These are phyloP conservation scores for Prinsepia uniflora DNA, from an alignment of 306 rosid genomes.

Conservation along the genomic window DNA sequence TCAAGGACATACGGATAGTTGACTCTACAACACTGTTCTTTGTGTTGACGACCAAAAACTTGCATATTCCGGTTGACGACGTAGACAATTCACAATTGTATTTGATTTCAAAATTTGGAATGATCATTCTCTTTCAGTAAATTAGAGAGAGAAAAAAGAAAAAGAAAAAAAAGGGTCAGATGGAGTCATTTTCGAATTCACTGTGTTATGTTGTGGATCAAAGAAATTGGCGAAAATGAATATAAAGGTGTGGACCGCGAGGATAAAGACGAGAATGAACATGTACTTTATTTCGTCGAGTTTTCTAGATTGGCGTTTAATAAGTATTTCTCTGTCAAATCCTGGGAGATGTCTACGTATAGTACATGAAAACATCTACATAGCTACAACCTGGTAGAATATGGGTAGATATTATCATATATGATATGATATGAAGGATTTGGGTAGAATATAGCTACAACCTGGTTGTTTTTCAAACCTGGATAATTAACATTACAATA, in stretches of 20 bases:
- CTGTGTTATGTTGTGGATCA: background rate
- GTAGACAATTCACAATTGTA: background rate
- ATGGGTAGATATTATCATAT: conserved; percentile 1
- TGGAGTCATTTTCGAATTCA: background rate
- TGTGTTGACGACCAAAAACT: background rate
- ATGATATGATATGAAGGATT: background rate
- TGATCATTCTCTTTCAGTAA: background rate
- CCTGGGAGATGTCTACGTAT: no score
- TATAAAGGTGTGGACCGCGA: no score
- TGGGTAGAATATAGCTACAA: no score
- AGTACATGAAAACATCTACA: no score
- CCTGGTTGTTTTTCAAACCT: background rate
- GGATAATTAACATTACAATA: conserved; percentile 14
- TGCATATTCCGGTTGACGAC: background rate
- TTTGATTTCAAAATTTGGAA: no score
- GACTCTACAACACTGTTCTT: background rate
- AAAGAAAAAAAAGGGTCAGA: background rate
- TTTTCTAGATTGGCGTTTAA: no score
- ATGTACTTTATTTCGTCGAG: no score
- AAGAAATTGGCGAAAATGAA: background rate
- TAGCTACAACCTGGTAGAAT: no score
- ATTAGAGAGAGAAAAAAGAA: background rate
- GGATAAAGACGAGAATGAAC: background rate
- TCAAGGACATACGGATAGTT: background rate
- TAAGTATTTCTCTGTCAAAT: no score